Evolutionary conservation across 2,329 filamentous ascomycete genomes (phyloP), one percentile per base, ranked within the genome.

Genomic region (Penicillium griseofulvum): DNA sequence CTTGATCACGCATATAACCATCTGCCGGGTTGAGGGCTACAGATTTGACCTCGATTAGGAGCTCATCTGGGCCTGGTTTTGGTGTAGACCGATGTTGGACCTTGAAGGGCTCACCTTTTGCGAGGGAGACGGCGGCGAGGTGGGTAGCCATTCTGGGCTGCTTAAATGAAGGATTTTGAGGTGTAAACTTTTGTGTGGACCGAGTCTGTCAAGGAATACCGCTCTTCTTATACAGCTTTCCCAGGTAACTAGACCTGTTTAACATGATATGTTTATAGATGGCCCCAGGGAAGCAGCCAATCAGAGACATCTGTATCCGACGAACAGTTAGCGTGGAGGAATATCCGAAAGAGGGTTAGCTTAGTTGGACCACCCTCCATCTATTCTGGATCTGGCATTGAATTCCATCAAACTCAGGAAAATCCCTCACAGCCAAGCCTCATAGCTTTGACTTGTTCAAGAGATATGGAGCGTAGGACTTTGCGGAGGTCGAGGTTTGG

Each of bases 1-100:
- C 80, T 6, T 66, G 58, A 24, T 73, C 68, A n/a, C 76, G 78
- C 68, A 78, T 75, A 43, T 68, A 43, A 48, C 19, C 54, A 54
- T 82, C 80, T 48, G 78, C 71, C 2, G 79, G 79, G 56, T 82
- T 82, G 36, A 82, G 65, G 14, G 78, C 79, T 5, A 81, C 65
- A 3, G 79, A 76, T 48, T 78, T 77, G 60, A 81, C 74, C 1
- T 65, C 73, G 51, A 82, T 67, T 24, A 81, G 78, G 49, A 82
- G 68, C 41, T 82, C 79, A 29, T 62, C 64, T 17, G 76, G 75
- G 0, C 78, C 77, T 39, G 79, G 76, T 8, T 74, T 74, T 4
- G 77, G 79, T 0, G 78, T 81, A 0, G 66, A 57, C 4, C 77
- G 76, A 12, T 66, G 26, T 52, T 69, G 70, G 38, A 80, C 14